Conservation (phyloP, 805 yeast genomes). For the Saccharomycopsis sp. region DNA sequence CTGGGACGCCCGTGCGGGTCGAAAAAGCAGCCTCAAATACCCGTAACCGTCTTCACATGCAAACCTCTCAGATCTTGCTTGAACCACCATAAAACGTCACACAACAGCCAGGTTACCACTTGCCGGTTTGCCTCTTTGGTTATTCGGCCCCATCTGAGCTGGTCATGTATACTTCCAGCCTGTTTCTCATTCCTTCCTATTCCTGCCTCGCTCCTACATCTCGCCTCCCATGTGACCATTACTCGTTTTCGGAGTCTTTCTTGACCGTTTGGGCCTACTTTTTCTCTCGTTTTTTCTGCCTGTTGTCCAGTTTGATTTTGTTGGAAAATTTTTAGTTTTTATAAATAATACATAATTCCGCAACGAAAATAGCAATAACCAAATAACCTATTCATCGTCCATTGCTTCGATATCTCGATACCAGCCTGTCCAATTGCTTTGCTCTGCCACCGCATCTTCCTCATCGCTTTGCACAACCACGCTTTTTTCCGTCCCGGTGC, state of each 20-base stretch:
- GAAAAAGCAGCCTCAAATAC: neutral
- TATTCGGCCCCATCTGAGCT: too few species aligned
- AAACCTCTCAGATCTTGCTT: too few species aligned
- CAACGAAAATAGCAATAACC: neutral
- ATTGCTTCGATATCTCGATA: neutral
- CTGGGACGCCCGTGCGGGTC: neutral
- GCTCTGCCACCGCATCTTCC: neutral
- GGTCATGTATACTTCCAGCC: too few species aligned
- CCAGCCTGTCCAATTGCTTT: neutral
- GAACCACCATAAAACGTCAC: neutral
- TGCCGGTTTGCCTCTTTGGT: too few species aligned
- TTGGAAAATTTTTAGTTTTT: neutral
- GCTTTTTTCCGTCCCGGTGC: neutral
- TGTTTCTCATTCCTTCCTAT: neutral
- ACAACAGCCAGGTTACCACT: neutral
- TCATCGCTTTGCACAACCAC: neutral
- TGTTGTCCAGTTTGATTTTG: neutral
- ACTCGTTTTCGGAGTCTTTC: neutral
- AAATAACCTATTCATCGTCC: neutral
- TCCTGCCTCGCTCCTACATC: neutral
- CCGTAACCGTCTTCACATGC: too few species aligned
- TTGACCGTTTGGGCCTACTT: neutral
- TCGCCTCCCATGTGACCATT: neutral
- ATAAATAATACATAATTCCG: neutral
- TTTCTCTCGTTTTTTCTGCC: neutral